Base-by-base conservation (phyloP, 2,329 filamentous ascomycete genomes). In the Dothistroma pini region DNA sequence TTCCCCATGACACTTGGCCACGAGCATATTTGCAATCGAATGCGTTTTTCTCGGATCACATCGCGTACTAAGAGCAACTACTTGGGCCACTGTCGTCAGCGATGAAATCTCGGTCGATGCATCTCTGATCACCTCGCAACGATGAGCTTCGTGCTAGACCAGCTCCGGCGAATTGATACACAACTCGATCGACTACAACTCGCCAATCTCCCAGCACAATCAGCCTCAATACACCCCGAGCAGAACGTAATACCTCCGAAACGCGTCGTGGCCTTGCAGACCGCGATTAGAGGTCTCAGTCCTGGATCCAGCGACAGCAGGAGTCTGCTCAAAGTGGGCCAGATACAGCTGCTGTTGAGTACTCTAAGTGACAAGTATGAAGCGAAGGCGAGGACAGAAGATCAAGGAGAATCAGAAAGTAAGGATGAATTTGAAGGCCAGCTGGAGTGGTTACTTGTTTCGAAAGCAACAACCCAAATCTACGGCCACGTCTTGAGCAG, bases 391-490 rank as follows among this genome's bases (percentile, higher is more conserved):
- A 54, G 52, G 16, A 60, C 59, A 8, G 55, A 62, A 35, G 67
- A 60, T 56, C 59, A 58, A 49, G 59, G 58, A 49, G 59, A 58
- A 60, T 60, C 35, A n/a, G 53, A 58, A 29, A 44, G 21, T 47
- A 63, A 63, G 29, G 63, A 66, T 35, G 77, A 80, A 19, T 89
- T 90, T 70, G 88, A 92, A 72, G 82, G 84, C 55, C 90, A 97
- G 70, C 83, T 97, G 54, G 89, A 96, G 75, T 97, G 95, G 95
- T 78, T 97, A 25, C 80, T 97, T 16, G 84, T 96, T 32, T 91
- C 89, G 76, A 99, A 97, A 75, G 93, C 93, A 4, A 90, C 93
- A 0, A 86, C 93, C n/a, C 93, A 97, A 72, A 87, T 89, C 0
- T 96, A 96, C 71, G 93, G 93, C 4, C 79, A 90, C 54, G 83